Base-by-base conservation (phyloP, 225 moss, liverwort and hornwort species). In the Physcomitrellopsis africana region DNA sequence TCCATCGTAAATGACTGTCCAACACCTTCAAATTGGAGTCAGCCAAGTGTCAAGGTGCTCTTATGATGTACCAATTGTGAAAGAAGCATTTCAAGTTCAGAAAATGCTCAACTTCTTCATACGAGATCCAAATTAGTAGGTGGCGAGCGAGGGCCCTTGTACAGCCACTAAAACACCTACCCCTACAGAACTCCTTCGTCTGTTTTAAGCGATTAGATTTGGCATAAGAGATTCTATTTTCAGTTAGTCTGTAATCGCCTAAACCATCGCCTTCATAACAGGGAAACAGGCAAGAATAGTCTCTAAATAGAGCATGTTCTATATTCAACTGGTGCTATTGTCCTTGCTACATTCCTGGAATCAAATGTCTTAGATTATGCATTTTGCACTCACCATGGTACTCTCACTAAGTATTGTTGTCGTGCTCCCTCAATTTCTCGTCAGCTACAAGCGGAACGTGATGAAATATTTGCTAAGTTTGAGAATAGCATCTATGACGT, bases 381-480 rank as follows among this genome's bases (percentile, higher is more conserved):
- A 3, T 0, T 43, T 45, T 67, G 19, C 1, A 1, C 26, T 60
- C 32, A 14, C 0, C 8, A 64, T 57, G 4, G 3, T 5, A 7
- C 57, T 78, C 10, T 14, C 23, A 14, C 29, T 32, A 3, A 11
- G 67, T 9, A 9, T 14, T 3, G 44, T 62, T 47, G 10, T 49
- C 51, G 0, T 22, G 56, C 18, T 52, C 49, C 3, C 22, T 3
- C n/a, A 51, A 32, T 22, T 45, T 8, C 0, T 46, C 3, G 24
- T 55, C 2, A 99, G 93, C 72, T 93, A 10, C 89, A 93, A 87
- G 62, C 32, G 2, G 95, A 95, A 18, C 83, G 92, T 32, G 88
- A 95, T 75, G 88, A 91, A 2, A 77, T 99, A 16, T 89, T 91
- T 15, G 86, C 87, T 19, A 93, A 95, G 49, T 99, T 99, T 81